Evolutionary conservation across 2,329 filamentous ascomycete genomes (phyloP), one percentile per base, ranked within the genome.

Genomic region (Lithohypha guttulata): DNA sequence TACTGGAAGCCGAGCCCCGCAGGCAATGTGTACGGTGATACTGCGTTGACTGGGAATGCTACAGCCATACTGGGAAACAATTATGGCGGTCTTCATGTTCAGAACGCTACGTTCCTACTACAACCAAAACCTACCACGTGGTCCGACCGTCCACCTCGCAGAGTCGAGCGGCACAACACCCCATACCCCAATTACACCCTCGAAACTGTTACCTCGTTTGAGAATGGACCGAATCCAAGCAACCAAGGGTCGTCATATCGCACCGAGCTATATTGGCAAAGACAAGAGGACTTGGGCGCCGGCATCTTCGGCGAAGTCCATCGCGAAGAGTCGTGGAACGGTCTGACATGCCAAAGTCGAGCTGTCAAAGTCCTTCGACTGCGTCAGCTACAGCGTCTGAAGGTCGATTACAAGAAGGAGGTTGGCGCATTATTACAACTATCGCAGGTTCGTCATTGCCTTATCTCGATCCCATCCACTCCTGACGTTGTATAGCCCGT

Each of bases 381-480:
- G 17, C 22, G 23, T 4, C 37, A 31, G 11, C 15, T 28, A 9
- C 9, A 18, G 3, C 22, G 13, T n/a, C 6, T 28, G 30, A 22
- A 29, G 8, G 31, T 41, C 9, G 38, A 43, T 15, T 41, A 43
- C 42, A 40, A 36, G 20, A 30, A 32, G 14, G 42, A 43, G 32
- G 14, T 43, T 6, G 36, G 20, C 8, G 37, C 42, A 4, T n/a
- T 43, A 6, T 17, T 38, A 18, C 41, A 35, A 18, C 28, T 43
- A 4, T 40, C 41, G 4, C 41, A 40, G 17, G 18, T 23, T 18
- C 10, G 18, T n/a, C 36, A 21, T 15, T 19, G 23, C 20, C 20
- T 22, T 6, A 9, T 13, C 17, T 8, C 13, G 4, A 20, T 4
- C 6, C n/a, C 9, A 5, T 18, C 3, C 9, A 8, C 19, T 32